A percentile compares a stretch with the other conserved stretches of the same genome.
Evolutionary conservation across 2,329 filamentous ascomycete species (phyloP).

Genomic region (Aspergillus sojae): DNA sequence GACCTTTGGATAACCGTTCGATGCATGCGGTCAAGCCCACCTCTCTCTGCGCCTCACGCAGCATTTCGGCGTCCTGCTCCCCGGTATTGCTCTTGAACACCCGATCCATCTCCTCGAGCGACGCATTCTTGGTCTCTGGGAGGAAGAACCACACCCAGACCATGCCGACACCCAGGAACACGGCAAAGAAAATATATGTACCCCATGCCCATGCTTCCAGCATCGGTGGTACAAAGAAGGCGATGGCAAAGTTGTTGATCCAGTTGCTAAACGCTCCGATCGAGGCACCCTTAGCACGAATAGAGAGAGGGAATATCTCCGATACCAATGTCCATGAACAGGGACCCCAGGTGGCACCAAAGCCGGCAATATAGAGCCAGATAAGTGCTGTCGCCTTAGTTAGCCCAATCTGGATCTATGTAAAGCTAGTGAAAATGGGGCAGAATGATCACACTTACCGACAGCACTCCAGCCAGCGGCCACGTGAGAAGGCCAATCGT

Average conservation of each 20-base stretch:
- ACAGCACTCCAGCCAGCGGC: conserved; percentile 33
- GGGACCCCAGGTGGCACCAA: conserved; percentile 32
- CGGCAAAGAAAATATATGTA: conserved; percentile 35
- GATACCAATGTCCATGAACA: conserved; percentile 33
- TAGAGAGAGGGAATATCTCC: conserved; percentile 32
- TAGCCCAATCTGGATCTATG: not conserved
- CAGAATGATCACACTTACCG: conserved; percentile 17
- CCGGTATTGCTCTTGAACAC: conserved; percentile 36
- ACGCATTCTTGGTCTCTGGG: conserved; percentile 60
- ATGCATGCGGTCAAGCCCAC: conserved; percentile 27
- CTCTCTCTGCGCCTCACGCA: conserved; percentile 28
- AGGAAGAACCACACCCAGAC: conserved; percentile 42
- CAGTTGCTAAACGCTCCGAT: conserved; percentile 34
- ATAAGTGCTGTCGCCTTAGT: conserved; percentile 24
- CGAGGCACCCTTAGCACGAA: conserved; percentile 32
- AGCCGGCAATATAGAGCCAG: conserved; percentile 31
- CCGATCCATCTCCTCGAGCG: conserved; percentile 57
- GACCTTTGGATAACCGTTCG: conserved; percentile 10
- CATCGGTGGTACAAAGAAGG: conserved; percentile 33
- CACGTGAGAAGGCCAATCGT: conserved; percentile 30
- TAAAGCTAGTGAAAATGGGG: not conserved
- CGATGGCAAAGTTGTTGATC: conserved; percentile 35
- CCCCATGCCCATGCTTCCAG: conserved; percentile 28
- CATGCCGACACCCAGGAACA: conserved; percentile 27
- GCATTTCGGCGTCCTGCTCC: conserved; percentile 27